Base-by-base conservation (phyloP, 2,329 filamentous ascomycete genomes). In the Trichoderma oligosporum region DNA sequence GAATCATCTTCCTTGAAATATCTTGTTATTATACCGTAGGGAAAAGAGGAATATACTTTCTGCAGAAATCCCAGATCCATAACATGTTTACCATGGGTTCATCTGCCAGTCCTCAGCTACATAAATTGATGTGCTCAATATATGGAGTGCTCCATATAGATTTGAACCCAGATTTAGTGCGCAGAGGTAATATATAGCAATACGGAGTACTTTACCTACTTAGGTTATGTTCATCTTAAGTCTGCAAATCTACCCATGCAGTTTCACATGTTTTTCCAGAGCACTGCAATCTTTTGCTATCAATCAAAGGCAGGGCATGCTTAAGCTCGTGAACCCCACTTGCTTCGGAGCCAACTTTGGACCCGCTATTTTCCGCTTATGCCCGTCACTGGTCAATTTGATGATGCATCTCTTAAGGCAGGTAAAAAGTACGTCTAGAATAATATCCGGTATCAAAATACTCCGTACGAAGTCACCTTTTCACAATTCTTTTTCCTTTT, bases 231-330 rank as follows among this genome's bases (percentile, higher is more conserved):
- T n/a, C n/a, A n/a, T n/a, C n/a, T n/a, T n/a, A n/a, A n/a, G n/a
- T n/a, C n/a, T 36, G 35, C 24, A 51, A 14, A 45, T 29, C 24
- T 4, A 4, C 22, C 39, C 12, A 18, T 48, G 24, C 57, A 57
- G 38, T 55, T 57, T 59, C 57, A 59, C 57, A 59, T 59, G 57
- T 53, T 57, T 59, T 59, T 56, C 20, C n/a, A 5, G 24, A 9
- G 33, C 31, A 7, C n/a, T 47, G 20, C 16, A 41, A 45, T 16
- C 44, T 33, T n/a, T 14, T 46, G 44, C 16, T 33, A 46, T 53
- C 9, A 55, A 27, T 16, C 36, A 24, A 41, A 24, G 12, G 11
- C 31, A 24, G 49, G n/a, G 33, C 42, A 31, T 38, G 22, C 25
- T 45, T 20, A 38, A 54, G 31, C 51, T 51, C 36, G 18, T 45